Evolutionary conservation across 148 eudicot genomes (phyloP).

Genomic region (Chenopodium quinoa): DNA sequence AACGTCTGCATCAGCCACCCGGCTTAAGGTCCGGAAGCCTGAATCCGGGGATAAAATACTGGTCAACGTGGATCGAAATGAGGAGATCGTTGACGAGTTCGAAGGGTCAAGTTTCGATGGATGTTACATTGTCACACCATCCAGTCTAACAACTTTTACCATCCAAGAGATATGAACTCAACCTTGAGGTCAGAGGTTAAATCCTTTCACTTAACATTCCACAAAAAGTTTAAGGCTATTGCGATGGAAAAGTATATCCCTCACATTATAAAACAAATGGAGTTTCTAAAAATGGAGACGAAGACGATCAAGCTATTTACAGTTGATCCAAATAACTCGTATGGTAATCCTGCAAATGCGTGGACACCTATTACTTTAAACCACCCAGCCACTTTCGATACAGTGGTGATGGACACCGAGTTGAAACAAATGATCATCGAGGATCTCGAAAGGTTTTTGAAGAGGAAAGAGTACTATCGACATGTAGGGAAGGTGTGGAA

Average conservation of each 20-base stretch:
- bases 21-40: conserved; percentile 41
- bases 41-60: conserved; percentile 28
- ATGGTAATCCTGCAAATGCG: background rate
- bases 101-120: conserved; percentile 40
- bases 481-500: conserved; percentile 70
- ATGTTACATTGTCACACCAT: conserved; percentile 17
- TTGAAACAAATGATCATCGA: conserved; percentile 32
- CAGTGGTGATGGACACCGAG: conserved; percentile 46
- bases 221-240: conserved; percentile 24
- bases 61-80: conserved; percentile 36
- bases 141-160: conserved; percentile 15
- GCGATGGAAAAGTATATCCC: conserved; percentile 48
- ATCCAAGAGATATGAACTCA: conserved; percentile 31
- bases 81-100: conserved; percentile 34
- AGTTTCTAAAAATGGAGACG: conserved; percentile 23
- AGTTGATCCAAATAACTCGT: conserved; percentile 14
- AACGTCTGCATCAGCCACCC: conserved; percentile 18
- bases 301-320: conserved; percentile 43
- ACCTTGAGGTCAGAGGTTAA: conserved; percentile 31
- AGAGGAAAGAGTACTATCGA: conserved; percentile 44
- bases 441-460: conserved; percentile 46
- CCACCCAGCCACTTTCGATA: conserved; percentile 56
- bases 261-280: conserved; percentile 25
- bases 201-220: conserved; percentile 33
- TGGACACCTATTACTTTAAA: conserved; percentile 49